These are phyloP conservation scores for Podosphaera fusca DNA, from an alignment of 2,329 filamentous ascomycete genomes.

Conservation along the genomic window DNA sequence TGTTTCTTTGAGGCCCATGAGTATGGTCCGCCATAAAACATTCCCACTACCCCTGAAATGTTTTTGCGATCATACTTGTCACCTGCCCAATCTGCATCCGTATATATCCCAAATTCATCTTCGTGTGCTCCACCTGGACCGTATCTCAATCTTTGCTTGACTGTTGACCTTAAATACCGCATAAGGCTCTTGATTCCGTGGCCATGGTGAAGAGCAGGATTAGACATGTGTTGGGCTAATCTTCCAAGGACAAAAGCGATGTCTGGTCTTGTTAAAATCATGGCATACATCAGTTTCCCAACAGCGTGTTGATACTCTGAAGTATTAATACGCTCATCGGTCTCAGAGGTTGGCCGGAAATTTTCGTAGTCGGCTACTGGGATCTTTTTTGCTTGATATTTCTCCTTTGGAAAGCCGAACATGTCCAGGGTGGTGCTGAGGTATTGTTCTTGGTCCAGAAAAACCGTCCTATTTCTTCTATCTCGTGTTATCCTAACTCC, in stretches of 20 bases:
- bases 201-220: too few relatives aligned
- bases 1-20: not conserved
- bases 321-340: not conserved
- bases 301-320: not conserved
- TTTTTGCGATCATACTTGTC: not conserved
- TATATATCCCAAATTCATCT: not conserved
- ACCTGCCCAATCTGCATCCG: too few relatives aligned
- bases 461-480: too few relatives aligned
- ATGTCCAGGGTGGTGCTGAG: too few relatives aligned
- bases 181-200: not conserved
- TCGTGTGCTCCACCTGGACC: not conserved
- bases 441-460: too few relatives aligned
- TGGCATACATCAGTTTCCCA: not conserved
- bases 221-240: too few relatives aligned
- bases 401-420: too few relatives aligned
- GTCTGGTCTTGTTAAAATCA: not conserved
- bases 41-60: not conserved
- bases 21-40: not conserved
- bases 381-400: too few relatives aligned
- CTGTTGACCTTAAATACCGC: not conserved
- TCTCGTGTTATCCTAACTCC: too few relatives aligned
- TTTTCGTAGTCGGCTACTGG: too few relatives aligned
- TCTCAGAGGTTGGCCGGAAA: too few relatives aligned
- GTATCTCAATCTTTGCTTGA: not conserved
- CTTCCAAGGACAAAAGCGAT: not conserved